Percentiles rank a stretch among this genome's conserved stretches.
Conservation (phyloP, 805 yeast species). For the Saccharomycopsis fibuligera region DNA sequence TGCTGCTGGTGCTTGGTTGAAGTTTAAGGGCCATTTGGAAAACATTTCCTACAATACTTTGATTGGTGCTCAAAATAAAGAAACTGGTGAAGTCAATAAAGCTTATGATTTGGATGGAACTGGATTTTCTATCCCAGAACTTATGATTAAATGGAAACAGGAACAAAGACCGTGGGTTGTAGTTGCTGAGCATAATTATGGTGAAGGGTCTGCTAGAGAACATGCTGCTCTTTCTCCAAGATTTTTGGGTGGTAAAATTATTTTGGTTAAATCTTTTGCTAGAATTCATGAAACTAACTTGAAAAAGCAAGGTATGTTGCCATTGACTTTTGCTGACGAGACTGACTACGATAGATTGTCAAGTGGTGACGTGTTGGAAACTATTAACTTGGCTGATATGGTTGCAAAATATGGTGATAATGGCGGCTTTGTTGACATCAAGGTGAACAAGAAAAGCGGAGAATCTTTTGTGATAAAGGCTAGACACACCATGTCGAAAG, state of each 20-base stretch:
- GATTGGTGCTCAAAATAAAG: conserved; percentile 95
- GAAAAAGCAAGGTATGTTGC: conserved; percentile 97
- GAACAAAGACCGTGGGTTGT: conserved; percentile 87
- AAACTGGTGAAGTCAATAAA: conserved; percentile 90
- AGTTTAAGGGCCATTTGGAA: conserved; percentile 95
- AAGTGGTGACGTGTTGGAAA: conserved; percentile 72
- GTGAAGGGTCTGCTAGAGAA: conserved; percentile 99
- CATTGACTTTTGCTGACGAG: conserved; percentile 87
- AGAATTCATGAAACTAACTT: conserved; percentile 97
- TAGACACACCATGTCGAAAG: conserved; percentile 95
- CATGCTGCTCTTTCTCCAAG: conserved; percentile 96
- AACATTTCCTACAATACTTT: conserved; percentile 92
- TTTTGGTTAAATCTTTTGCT: conserved; percentile 91
- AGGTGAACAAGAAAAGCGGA: conserved; percentile 72
- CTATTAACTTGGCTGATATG: conserved; percentile 69
- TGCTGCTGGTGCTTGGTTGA: conserved; percentile 98
- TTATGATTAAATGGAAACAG: conserved; percentile 92
- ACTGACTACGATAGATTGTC: conserved; percentile 76
- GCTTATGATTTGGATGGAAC: conserved; percentile 83
- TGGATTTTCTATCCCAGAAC: conserved; percentile 80
- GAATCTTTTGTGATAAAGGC: conserved; percentile 61
- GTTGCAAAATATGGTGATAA: conserved; percentile 77
- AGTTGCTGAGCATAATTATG: conserved; percentile 95
- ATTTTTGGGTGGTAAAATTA: conserved; percentile 85
- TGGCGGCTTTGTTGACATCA: conserved; percentile 71